A percentile compares a stretch with the other conserved stretches of the same genome.
Conservation (phyloP, 2,329 filamentous ascomycete species). For the Chrysoporthe cubensis region DNA sequence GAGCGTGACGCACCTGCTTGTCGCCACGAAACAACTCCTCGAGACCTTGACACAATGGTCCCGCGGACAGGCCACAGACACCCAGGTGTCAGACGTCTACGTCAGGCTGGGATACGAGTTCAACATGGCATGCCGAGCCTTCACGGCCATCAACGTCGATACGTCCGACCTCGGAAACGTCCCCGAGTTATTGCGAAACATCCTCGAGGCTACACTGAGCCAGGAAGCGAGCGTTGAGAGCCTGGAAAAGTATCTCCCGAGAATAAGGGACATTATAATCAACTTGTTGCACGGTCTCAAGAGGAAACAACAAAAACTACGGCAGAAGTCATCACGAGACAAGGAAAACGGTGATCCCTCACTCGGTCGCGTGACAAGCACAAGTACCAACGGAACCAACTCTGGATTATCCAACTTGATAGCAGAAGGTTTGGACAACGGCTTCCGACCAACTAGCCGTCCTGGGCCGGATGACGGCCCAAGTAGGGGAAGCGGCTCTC, state of each 20-base stretch:
- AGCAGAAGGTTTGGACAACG: constrained; percentile 59
- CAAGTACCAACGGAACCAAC: constrained; percentile 61
- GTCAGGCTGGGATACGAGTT: constrained; percentile 98
- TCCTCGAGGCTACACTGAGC: constrained; percentile 93
- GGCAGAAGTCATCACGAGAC: constrained; percentile 64
- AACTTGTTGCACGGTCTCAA: constrained; percentile 95
- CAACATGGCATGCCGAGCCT: constrained; percentile 97
- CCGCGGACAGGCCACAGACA: constrained; percentile 85
- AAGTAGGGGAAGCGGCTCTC: constrained; percentile 45
- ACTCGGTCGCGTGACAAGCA: constrained; percentile 57
- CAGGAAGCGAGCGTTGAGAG: constrained; percentile 95
- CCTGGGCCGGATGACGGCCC: constrained; percentile 37
- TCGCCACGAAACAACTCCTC: constrained; percentile 95
- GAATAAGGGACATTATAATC: constrained; percentile 98
- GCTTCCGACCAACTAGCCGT: constrained; percentile 49
- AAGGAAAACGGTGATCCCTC: constrained; percentile 46
- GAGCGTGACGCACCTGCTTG: constrained; percentile 95
- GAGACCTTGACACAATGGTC: constrained; percentile 99
- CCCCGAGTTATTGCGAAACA: constrained; percentile 84
- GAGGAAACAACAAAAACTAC: constrained; percentile 90
- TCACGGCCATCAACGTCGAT: constrained; percentile 95
- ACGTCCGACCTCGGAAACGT: constrained; percentile 94
- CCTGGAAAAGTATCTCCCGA: constrained; percentile 88
- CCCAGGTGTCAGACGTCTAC: constrained; percentile 96
- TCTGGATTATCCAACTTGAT: constrained; percentile 62